Evolutionary conservation across 2,329 filamentous ascomycete genomes (phyloP).

Genomic region (Paraconiothyrium brasiliense): DNA sequence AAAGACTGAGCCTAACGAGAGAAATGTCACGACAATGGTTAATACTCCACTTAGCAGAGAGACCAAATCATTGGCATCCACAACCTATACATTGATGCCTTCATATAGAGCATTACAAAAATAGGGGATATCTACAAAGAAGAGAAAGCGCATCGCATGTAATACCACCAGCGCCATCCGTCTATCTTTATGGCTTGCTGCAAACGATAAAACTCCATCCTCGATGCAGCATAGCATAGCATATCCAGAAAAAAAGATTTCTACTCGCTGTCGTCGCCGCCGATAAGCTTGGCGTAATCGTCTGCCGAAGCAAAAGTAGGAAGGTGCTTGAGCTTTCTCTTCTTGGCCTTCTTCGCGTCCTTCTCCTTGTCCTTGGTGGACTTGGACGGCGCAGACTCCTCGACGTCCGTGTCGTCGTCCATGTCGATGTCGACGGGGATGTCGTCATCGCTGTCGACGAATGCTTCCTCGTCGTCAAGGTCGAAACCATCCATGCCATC

Average conservation of each 20-base stretch:
- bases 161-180: constrained; percentile 8
- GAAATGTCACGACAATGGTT: no score
- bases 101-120: constrained; percentile 32
- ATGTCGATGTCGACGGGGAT: constrained; percentile 61
- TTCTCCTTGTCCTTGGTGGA: constrained; percentile 47
- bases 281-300: constrained; percentile 89
- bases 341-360: constrained; percentile 65
- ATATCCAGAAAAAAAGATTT: constrained; percentile 13
- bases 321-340: constrained; percentile 85
- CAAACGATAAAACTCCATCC: constrained; percentile 1
- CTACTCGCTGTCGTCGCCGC: constrained; percentile 63
- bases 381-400: constrained; percentile 53
- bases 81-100: constrained; percentile 12
- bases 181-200: background rate
- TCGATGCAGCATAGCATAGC: background rate
- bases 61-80: background rate
- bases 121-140: constrained; percentile 47
- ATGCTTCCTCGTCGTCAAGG: constrained; percentile 63
- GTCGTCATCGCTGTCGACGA: constrained; percentile 65
- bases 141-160: constrained; percentile 9
- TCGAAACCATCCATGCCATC: constrained; percentile 54
- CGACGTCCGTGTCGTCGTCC: constrained; percentile 50
- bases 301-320: constrained; percentile 94
- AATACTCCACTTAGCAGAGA: no score
- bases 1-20: no score